A percentile compares a stretch with the other conserved stretches of the same genome.
Conservation (phyloP, 2,329 filamentous ascomycete genomes). For the Hypoxylon sp. region DNA sequence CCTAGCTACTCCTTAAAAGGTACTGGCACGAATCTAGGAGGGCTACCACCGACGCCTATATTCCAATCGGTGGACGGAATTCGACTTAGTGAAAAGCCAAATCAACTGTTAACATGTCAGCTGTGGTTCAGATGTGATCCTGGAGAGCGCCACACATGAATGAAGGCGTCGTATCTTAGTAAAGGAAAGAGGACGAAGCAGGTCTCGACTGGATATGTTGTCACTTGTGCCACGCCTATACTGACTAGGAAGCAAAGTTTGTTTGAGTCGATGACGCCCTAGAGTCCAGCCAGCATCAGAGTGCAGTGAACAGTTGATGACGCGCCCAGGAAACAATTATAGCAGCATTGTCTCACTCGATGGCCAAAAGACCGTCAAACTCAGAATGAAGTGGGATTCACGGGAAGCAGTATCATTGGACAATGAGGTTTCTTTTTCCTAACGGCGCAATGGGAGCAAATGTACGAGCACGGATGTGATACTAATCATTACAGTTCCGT, state of each 20-base stretch:
- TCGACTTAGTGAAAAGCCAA: slow-evolving; percentile 2
- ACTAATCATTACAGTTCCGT: slow-evolving; percentile 16
- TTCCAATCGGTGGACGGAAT: slow-evolving; percentile 1
- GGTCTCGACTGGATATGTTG: slow-evolving; percentile 8
- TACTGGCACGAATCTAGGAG: background rate
- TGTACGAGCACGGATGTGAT: slow-evolving; percentile 2
- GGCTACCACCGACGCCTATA: background rate
- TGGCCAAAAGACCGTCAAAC: slow-evolving; percentile 4
- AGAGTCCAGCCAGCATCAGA: slow-evolving; percentile 3
- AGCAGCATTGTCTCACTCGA: slow-evolving; percentile 26
- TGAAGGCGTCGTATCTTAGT: slow-evolving; percentile 8
- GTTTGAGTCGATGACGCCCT: slow-evolving; percentile 7
- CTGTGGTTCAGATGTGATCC: slow-evolving; percentile 14
- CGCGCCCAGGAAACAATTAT: slow-evolving; percentile 11
- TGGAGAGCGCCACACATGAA: slow-evolving; percentile 13
- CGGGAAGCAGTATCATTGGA: slow-evolving; percentile 20
- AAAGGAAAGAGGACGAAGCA: slow-evolving; percentile 14
- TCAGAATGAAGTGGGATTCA: slow-evolving; percentile 5
- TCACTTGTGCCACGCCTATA: slow-evolving; percentile 8
- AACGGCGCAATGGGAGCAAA: slow-evolving; percentile 11
- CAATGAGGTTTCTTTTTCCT: slow-evolving; percentile 28
- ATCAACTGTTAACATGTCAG: slow-evolving; percentile 13
- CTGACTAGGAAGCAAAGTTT: slow-evolving; percentile 17
- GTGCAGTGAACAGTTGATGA: slow-evolving; percentile 3
- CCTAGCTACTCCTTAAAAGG: background rate